Evolutionary conservation across 2,329 filamentous ascomycete species (phyloP), one percentile per base, ranked within the genome.

Genomic region (Aquanectria penicillioides): DNA sequence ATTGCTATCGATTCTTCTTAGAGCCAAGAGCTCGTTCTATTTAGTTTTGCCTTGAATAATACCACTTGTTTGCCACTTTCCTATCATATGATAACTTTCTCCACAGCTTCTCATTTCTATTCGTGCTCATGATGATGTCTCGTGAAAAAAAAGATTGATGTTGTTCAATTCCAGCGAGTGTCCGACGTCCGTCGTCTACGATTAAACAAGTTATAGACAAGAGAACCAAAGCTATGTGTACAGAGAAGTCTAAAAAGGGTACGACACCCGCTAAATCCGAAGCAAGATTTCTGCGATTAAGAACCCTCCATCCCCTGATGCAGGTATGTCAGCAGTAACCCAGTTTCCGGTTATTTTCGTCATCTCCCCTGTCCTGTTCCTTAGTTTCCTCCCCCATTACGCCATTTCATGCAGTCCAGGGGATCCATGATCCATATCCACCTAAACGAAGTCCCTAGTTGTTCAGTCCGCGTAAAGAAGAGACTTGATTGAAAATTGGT

Each of bases 391-490:
- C 61, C 46, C 63, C 64, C 63, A 57, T 62, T 73, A 55, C 69
- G 69, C 70, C 70, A 59, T 68, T 47, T 64, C 63, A 72, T 72
- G 70, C 70, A 72, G 47, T 55, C 47, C 53, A 63, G 58, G 58
- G 62, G 57, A 53, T 63, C 38, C 44, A 60, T n/a, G n/a, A n/a
- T n/a, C n/a, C n/a, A 52, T 46, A 46, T 49, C 57, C 60, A 58
- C 62, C 65, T 47, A 48, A 31, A 57, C 57, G 41, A 59, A 60
- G 56, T 60, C 65, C 68, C 68, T 65, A 65, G 41, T 68, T 34
- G 46, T 57, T 52, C 55, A 36, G 59, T 46, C 22, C 44, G 40
- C 40, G 29, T 41, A 44, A 59, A 37, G 23, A 55, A 25, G 44
- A 48, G 52, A 57, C 62, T 53, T 58, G 38, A 56, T 55, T 18